phyloP scores from a whole-genome alignment of 106 monocot genomes.

The Iris macrosiphon region DNA sequence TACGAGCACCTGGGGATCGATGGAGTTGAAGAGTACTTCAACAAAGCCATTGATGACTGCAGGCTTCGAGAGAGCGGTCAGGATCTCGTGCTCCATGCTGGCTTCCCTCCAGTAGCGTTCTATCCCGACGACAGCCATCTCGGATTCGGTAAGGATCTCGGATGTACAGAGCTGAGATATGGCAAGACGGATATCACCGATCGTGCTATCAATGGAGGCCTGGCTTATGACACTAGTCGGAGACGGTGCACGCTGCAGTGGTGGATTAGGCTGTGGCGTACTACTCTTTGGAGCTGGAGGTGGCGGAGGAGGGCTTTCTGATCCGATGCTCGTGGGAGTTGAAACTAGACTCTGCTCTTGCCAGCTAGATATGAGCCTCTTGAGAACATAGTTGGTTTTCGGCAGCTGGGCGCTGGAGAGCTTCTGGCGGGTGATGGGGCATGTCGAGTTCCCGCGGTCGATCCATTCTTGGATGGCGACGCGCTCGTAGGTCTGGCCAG shows the following conservation, averaged over 20 bases:
- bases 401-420: conserved; percentile 40
- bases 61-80: conserved; percentile 26
- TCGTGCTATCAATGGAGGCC: conserved; percentile 18
- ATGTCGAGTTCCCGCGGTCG: conserved; percentile 42
- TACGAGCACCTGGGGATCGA: conserved; percentile 22
- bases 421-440: conserved; percentile 58
- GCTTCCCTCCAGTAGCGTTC: conserved; percentile 31
- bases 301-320: conserved; percentile 14
- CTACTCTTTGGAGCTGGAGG: too few relatives aligned
- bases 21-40: conserved; percentile 48
- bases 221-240: conserved; percentile 45
- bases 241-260: conserved; percentile 28
- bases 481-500: conserved; percentile 59
- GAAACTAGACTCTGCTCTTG: conserved; percentile 27
- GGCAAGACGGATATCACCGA: conserved; percentile 25
- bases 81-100: conserved; percentile 8
- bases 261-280: too few relatives aligned
- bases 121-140: conserved; percentile 43
- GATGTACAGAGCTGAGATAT: conserved; percentile 46
- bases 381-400: conserved; percentile 62
- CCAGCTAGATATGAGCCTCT: conserved; percentile 48
- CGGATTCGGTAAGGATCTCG: conserved; percentile 39
- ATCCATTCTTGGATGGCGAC: conserved; percentile 55
- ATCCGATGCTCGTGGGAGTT: conserved; percentile 2
- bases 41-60: conserved; percentile 50